A percentile compares a stretch with the other conserved stretches of the same genome.
Conservation (phyloP, 2,329 filamentous ascomycete genomes). For the Beauveria sp. region DNA sequence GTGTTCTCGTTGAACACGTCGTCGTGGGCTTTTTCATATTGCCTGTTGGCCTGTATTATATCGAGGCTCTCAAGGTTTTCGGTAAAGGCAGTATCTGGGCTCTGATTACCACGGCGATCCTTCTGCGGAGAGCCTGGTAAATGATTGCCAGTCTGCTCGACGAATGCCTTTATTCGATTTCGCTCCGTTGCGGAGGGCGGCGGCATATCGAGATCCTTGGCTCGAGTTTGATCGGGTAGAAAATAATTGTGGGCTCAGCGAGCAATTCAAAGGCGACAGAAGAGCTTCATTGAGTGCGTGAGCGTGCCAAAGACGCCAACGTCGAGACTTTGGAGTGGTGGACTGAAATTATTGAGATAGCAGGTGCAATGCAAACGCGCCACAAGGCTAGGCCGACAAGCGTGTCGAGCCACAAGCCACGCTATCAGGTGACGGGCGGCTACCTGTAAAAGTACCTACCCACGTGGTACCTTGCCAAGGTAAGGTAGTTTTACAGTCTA, state of each 20-base stretch:
- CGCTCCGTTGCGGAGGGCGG: neutral
- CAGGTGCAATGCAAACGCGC: neutral
- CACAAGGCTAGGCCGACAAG: neutral
- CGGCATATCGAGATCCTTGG: neutral
- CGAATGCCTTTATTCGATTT: slow-evolving; percentile 9
- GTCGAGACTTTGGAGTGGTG: neutral
- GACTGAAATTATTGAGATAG: neutral
- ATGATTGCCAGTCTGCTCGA: neutral
- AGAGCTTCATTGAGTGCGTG: neutral
- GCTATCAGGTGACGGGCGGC: neutral
- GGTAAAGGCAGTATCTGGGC: slow-evolving; percentile 3
- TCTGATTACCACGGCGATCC: neutral
- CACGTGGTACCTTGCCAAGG: no score
- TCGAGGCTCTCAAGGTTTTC: slow-evolving; percentile 6
- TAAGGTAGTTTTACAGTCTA: no score
- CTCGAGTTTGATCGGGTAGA: neutral
- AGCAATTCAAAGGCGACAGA: neutral
- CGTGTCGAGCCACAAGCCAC: neutral
- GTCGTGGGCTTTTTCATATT: neutral
- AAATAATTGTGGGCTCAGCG: neutral
- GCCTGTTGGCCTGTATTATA: neutral
- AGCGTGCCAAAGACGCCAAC: neutral
- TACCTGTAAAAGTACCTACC: neutral
- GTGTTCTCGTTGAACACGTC: neutral
- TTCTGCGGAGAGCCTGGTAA: neutral